Base-by-base conservation (phyloP, 192 early-diverging fungal species). In the Umbelopsis ramanniana region DNA sequence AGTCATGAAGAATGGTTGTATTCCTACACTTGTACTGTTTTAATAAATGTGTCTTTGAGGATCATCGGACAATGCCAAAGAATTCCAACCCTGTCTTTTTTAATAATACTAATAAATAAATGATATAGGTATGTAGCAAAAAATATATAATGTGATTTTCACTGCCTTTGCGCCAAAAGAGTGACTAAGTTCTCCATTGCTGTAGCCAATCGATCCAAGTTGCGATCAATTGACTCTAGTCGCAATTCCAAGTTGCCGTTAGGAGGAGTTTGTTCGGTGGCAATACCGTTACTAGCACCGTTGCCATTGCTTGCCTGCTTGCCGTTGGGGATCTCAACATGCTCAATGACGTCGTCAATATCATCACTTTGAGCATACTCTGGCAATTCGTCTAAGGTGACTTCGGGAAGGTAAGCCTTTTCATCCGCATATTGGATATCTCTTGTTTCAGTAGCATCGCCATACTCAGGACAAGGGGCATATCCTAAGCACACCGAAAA, bases 1-100 rank as follows among this genome's bases (percentile, higher is more conserved):
- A 67, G 82, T 89, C 17, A 91, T 89, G 83, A 84, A 83, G 55
- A 91, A 91, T 70, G 86, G 82, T 8, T 80, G 84, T 83, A 75
- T 91, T 8, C 76, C 84, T 17, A 88, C 85, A 3, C 77, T 90
- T n/a, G 83, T 86, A 26, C 67, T 88, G 11, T 90, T 85, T 71
- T 86, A 55, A 52, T 48, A 67, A 60, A 55, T 19, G 19, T 35
- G 3, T 63, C 29, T 63, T 3, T 35, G 14, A 33, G 26, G 9
- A 11, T 43, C 40, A 43, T 43, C 40, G n/a, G n/a, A n/a, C 6
- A 43, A 43, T 43, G 40, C 8, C 6, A 43, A 43, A 4, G 40
- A 43, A 43, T 0, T 43, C 6, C 40, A 12, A 43, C 40, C 6
- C 40, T 2, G 40, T 43, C 6, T 43, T 43, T 11, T 11, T 43